Conservation (phyloP, 768 basidiomycete genomes). For the Leccinellum luteum region DNA sequence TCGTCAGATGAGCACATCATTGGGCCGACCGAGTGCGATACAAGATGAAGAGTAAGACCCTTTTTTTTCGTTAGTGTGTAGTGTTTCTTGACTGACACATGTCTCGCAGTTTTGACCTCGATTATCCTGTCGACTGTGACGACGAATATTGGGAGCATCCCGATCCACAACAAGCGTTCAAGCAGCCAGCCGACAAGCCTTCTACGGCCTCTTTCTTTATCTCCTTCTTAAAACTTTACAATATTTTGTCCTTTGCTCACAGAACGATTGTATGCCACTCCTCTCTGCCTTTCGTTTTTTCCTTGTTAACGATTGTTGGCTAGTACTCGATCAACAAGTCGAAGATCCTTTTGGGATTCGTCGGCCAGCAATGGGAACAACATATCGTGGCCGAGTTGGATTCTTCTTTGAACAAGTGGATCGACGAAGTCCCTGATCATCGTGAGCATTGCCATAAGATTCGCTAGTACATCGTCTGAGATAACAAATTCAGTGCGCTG, state of each 20-base stretch:
- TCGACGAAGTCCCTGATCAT: constrained; percentile 59
- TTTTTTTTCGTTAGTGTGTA: neutral
- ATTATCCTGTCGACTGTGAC: constrained; percentile 62
- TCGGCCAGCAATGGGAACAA: constrained; percentile 57
- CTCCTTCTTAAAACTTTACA: constrained; percentile 52
- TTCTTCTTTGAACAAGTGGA: constrained; percentile 76
- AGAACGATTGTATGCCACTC: constrained; percentile 55
- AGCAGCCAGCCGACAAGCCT: constrained; percentile 62
- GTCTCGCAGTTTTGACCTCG: constrained; percentile 53
- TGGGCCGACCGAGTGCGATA: constrained; percentile 66
- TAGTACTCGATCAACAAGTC: constrained; percentile 75
- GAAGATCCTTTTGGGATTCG: constrained; percentile 49
- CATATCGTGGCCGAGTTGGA: constrained; percentile 70
- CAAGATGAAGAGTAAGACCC: constrained; percentile 66
- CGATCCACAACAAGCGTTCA: constrained; percentile 49
- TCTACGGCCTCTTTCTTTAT: constrained; percentile 53
- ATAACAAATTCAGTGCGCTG: constrained; percentile 33
- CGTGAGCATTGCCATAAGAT: constrained; percentile 16
- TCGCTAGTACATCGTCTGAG: constrained; percentile 6
- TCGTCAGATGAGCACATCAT: constrained; percentile 39
- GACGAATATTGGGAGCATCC: constrained; percentile 64
- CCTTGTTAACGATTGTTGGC: neutral
- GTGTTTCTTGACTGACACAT: neutral
- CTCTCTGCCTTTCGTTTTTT: neutral
- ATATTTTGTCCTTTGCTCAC: constrained; percentile 59